Evolutionary conservation across 75 land plant genomes (phyloP).

Genomic region (Selaginella tamariscina): DNA sequence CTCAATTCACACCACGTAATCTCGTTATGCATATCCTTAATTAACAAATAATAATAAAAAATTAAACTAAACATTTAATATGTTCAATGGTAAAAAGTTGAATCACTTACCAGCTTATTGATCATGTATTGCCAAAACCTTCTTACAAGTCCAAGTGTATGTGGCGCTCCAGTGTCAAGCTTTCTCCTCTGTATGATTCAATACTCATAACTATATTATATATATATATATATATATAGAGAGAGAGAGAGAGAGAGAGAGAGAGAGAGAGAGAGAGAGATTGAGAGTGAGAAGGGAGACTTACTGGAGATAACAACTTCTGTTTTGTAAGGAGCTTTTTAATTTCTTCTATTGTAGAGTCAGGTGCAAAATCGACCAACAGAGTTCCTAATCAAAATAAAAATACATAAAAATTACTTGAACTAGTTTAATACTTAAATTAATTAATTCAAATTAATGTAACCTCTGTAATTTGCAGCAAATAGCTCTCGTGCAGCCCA

Average conservation of each 20-base stretch:
- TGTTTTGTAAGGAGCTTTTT: conserved; percentile 37
- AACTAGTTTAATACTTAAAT: conserved; percentile 1
- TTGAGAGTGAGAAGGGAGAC: background rate
- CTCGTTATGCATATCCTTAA: conserved; percentile 52
- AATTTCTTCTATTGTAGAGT: conserved; percentile 42
- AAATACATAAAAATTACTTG: conserved; percentile 13
- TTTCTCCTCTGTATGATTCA: conserved; percentile 53
- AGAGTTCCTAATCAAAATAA: too few relatives aligned
- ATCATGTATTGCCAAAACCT: conserved; percentile 90
- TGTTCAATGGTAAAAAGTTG: background rate
- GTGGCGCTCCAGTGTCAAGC: conserved; percentile 44
- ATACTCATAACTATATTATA: background rate
- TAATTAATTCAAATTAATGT: background rate
- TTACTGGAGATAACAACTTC: conserved; percentile 43
- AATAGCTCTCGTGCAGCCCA: conserved; percentile 84
- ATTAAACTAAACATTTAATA: background rate
- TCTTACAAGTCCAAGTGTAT: conserved; percentile 41
- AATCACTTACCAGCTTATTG: conserved; percentile 42
- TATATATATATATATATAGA: too few relatives aligned
- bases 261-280: too few relatives aligned
- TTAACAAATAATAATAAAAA: background rate
- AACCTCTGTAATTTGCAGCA: conserved; percentile 53
- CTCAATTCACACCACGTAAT: conserved; percentile 59
- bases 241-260: too few relatives aligned
- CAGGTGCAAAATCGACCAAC: conserved; percentile 65